Percentiles rank a stretch among this genome's conserved stretches.
Evolutionary conservation across 1,139 yeast species (phyloP).

Genomic region (Scheffersomyces insectosa): DNA sequence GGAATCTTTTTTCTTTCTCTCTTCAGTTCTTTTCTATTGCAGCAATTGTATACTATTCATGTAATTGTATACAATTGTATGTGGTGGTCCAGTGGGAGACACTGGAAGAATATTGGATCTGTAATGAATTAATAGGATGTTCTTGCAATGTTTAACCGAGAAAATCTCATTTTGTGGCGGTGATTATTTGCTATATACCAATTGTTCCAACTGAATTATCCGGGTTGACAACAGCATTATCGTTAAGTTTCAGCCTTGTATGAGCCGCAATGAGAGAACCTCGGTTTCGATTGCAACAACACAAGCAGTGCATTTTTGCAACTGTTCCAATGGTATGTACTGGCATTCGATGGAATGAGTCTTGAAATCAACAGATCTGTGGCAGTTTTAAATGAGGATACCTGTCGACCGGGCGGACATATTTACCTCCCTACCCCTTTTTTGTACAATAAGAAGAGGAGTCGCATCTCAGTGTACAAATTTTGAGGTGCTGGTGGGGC

Average conservation of each 20-base stretch:
- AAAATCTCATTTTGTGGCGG: constrained; percentile 32
- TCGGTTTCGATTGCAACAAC: too few species aligned
- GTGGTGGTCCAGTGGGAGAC: constrained; percentile 1
- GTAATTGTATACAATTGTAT: too few species aligned
- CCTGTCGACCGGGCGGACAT: constrained; percentile 84
- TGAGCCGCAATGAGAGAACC: constrained; percentile 44
- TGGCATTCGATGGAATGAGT: too few species aligned
- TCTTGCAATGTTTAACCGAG: constrained; percentile 2
- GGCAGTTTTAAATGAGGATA: constrained; percentile 48
- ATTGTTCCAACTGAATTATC: constrained; percentile 79
- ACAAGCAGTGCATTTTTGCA: too few species aligned
- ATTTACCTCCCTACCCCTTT: constrained; percentile 50
- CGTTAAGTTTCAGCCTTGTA: constrained; percentile 90
- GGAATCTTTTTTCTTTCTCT: too few species aligned
- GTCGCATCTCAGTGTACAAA: constrained; percentile 70
- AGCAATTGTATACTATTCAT: too few species aligned
- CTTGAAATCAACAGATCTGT: too few species aligned
- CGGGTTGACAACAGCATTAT: constrained; percentile 73
- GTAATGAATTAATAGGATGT: constrained; percentile 5
- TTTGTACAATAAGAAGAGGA: constrained; percentile 53
- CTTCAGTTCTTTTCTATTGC: too few species aligned
- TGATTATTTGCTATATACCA: constrained; percentile 75
- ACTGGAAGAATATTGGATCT: constrained; percentile 8
- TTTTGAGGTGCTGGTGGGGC: constrained; percentile 52
- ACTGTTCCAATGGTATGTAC: too few species aligned